Evolutionary conservation across 2,329 filamentous ascomycete genomes (phyloP), one percentile per base, ranked within the genome.

Genomic region (Colletotrichum musicola): DNA sequence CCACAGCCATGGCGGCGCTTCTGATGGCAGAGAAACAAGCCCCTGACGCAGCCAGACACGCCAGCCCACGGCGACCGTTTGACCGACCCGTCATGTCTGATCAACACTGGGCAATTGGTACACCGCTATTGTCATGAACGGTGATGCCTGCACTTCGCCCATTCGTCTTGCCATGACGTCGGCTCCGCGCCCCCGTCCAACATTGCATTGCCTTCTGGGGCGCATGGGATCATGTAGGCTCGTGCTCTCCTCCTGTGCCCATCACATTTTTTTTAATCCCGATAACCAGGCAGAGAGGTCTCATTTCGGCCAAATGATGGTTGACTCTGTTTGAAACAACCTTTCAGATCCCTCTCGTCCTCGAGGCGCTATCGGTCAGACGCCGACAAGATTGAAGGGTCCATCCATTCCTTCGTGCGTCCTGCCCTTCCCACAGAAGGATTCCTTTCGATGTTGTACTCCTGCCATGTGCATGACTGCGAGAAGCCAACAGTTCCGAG

Each of bases 301-400:
- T 27, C 9, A 20, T 22, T 12, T 53, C 56, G 55, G 25, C 38
- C 53, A 50, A 46, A 25, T n/a, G 14, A 46, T 27, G 50, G 30
- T 51, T 63, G 42, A 25, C 25, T 27, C 35, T 22, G 27, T 22
- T 53, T 53, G 59, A 63, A 58, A 67, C 50, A 49, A 40, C 22
- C 35, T 56, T 56, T 40, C 14, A 44, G 20, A 44, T 13, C 20
- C 59, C 25, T 47, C 12, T 47, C 42, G 50, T 27, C 30, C 22
- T 18, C 12, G 46, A 51, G 58, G 59, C 64, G 59, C 46, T 25
- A 4, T 62, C 25, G 57, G 58, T 38, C 35, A 53, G 46, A 47
- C 59, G 18, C 46, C 20, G 20, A 16, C 25, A 59, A 67, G 44
- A 67, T 67, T 58, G 44, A 40, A 40, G 59, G 64, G 18, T 46